Evolutionary conservation across 2,329 filamentous ascomycete genomes (phyloP), one percentile per base, ranked within the genome.

Genomic region (Chalara sp.): DNA sequence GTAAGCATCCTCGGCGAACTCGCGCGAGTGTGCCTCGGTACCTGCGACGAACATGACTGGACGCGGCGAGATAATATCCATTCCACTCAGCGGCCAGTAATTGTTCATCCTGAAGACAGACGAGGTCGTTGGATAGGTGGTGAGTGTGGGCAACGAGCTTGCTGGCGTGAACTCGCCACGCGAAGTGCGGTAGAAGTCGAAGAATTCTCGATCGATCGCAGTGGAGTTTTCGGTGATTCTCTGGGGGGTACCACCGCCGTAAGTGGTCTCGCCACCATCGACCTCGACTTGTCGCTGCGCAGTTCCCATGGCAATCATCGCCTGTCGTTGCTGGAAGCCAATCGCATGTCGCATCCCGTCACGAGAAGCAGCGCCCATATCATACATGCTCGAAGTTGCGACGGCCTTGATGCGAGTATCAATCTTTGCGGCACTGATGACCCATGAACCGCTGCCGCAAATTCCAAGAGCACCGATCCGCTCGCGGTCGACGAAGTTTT

Each of bases 391-490:
- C 10, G 66, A 51, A 3, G 65, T 68, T 3, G 66, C 70, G 5
- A 68, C 54, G 6, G 68, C 68, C 48, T 66, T 66, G 55, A 73
- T 67, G n/a, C 70, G 69, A 6, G 52, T 41, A 44, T 73, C 67
- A 4, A 65, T 60, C 49, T 66, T 62, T 6, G 70, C 64, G 1
- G 69, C 67, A 46, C 59, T 63, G 6, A 62, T 54, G 2, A 58
- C 63, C 46, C 71, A 72, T 6, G 67, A 67, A 11, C 70, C 69
- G 0, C 62, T 64, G 1, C 64, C 66, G 48, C 69, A 72, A 48
- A 73, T 68, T 2, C 70, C 70, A 1, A 72, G 54, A 1, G 65
- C 63, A 4, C 63, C 69, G 32, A 73, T 72, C n/a, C 57, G 56
- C 1, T 65, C 54, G 1, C 60, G 47, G 48, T 70, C 61, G 13